These are phyloP conservation scores for Tylopilus balloui DNA, from an alignment of 768 basidiomycete species.

Conservation along the genomic window DNA sequence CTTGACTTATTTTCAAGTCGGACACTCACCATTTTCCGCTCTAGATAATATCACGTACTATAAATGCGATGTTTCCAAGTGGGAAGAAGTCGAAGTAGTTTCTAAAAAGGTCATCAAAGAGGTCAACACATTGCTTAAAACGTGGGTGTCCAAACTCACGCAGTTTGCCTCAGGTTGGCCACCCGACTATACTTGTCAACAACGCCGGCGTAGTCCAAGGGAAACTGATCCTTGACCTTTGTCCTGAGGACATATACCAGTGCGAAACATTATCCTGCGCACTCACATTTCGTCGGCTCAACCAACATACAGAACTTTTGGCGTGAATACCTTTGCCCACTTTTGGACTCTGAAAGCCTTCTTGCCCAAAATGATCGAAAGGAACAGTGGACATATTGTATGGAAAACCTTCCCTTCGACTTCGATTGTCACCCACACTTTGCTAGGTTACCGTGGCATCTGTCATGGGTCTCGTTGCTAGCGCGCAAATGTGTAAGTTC, in stretches of 20 bases:
- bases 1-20: not conserved
- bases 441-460: slow-evolving; percentile 74
- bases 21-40: slow-evolving; percentile 3
- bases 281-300: not conserved
- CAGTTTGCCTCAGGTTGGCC: slow-evolving; percentile 58
- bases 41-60: slow-evolving; percentile 80
- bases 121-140: slow-evolving; percentile 37
- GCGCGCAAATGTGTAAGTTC: slow-evolving; percentile 69
- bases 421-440: slow-evolving; percentile 12
- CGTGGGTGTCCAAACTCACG: not conserved
- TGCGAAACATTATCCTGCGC: slow-evolving; percentile 54
- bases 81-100: slow-evolving; percentile 75
- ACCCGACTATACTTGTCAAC: slow-evolving; percentile 88
- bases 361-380: slow-evolving; percentile 79
- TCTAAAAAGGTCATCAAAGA: slow-evolving; percentile 74
- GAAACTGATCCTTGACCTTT: slow-evolving; percentile 77
- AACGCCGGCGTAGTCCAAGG: slow-evolving; percentile 95
- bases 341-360: slow-evolving; percentile 94
- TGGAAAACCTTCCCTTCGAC: slow-evolving; percentile 21
- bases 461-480: slow-evolving; percentile 64
- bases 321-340: slow-evolving; percentile 82
- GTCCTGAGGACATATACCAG: slow-evolving; percentile 76
- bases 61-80: slow-evolving; percentile 88
- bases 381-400: slow-evolving; percentile 81
- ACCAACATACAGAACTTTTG: slow-evolving; percentile 63